Base-by-base conservation (phyloP, 2,329 filamentous ascomycete genomes). In the Rasamsonia emersonii region DNA sequence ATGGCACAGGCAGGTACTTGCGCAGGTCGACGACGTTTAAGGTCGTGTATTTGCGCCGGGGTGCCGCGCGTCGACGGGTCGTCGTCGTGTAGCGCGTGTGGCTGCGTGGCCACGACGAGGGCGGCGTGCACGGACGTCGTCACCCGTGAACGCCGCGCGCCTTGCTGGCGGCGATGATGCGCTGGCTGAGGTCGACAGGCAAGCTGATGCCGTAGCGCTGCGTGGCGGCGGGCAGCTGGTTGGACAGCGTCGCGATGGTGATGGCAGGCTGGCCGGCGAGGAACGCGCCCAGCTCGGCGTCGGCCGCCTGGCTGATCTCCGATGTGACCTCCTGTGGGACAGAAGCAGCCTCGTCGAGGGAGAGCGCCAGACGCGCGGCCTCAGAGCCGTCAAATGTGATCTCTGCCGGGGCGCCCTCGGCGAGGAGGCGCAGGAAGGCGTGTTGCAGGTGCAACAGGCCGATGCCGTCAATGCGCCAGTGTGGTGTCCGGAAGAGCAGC, bases 401-500 rank as follows among this genome's bases (percentile, higher is more conserved):
- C 18, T 28, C 17, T 9, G 17, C 8, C 3, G 10, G 9, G 15
- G 30, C 18, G n/a, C 28, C 28, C 19, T 31, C 18, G 5, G 40
- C 32, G 18, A 42, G 33, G 35, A 44, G 17, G 23, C 33, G 18
- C 28, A 53, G 38, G 25, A 47, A 27, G 31, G 34, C 33, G 35
- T 50, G 20, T 9, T 50, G 42, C 17, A 57, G 46, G 28, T 20
- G 13, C n/a, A 54, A 26, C 13, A 47, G 40, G 8, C 53, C 53
- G 8, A 53, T 35, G 2, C 50, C 53, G 28, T 57, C 54, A 10
- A 42, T 47, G 5, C 50, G 49, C 54, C 52, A 55, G 35, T 56
- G 52, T 11, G 53, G 29, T n/a, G 34, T 35, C 18, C 41, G 41
- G 6, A 42, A 24, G 16, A 42, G 18, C 4, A 44, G 21, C 17